These are phyloP conservation scores for Aureobasidium sp. DNA, from an alignment of 2,329 filamentous ascomycete genomes.

Conservation along the genomic window DNA sequence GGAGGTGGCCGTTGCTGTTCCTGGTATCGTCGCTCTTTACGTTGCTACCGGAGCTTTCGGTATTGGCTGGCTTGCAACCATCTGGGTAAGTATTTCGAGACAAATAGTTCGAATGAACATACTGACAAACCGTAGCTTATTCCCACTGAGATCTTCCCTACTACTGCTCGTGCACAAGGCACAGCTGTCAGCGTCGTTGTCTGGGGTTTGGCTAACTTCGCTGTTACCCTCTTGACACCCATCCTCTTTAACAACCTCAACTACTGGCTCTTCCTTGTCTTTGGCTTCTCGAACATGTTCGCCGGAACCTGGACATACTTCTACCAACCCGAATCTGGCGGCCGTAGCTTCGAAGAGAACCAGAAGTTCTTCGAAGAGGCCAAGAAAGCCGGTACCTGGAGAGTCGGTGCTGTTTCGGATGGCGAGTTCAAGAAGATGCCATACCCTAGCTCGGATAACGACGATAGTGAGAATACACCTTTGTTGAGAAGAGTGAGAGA, in stretches of 20 bases:
- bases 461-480: constrained; percentile 37
- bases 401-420: constrained; percentile 42
- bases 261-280: constrained; percentile 51
- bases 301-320: constrained; percentile 48
- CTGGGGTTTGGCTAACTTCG: constrained; percentile 51
- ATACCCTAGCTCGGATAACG: constrained; percentile 29
- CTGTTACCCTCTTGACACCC: constrained; percentile 48
- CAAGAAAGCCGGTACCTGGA: constrained; percentile 43
- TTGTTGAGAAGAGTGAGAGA: constrained; percentile 35
- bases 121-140: constrained; percentile 30
- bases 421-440: constrained; percentile 42
- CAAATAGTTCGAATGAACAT: neutral
- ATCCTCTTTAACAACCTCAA: constrained; percentile 51
- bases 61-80: constrained; percentile 50
- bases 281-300: constrained; percentile 45
- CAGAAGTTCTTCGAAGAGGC: constrained; percentile 49
- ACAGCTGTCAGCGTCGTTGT: constrained; percentile 46
- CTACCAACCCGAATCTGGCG: constrained; percentile 46
- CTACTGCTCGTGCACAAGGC: constrained; percentile 45
- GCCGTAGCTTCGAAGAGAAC: constrained; percentile 52
- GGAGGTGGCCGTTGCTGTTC: constrained; percentile 36
- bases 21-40: constrained; percentile 45
- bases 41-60: constrained; percentile 52
- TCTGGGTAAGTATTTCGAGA: constrained; percentile 33
- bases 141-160: constrained; percentile 50